phyloP scores from a whole-genome alignment of 1,284 basidiomycete genomes.

The Ganoderma sinense region DNA sequence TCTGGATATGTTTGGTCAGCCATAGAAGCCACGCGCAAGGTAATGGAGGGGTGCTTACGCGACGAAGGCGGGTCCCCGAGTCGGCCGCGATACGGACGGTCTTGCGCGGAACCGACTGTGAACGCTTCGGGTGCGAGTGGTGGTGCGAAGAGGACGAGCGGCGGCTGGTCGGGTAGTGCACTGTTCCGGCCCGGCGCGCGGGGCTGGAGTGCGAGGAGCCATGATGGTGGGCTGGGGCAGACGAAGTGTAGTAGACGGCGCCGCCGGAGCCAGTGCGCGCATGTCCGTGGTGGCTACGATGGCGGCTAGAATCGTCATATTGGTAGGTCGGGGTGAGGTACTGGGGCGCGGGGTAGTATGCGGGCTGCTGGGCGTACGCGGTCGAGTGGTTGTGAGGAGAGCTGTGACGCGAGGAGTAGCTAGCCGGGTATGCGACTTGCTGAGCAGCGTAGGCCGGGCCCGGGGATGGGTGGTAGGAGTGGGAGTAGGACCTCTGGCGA shows the following conservation, averaged over 20 bases:
- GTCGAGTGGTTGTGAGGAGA: conserved; percentile 26
- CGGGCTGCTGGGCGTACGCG: conserved; percentile 19
- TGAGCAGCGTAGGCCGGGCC: conserved; percentile 10
- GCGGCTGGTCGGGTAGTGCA: conserved; percentile 21
- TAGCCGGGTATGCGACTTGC: conserved; percentile 28
- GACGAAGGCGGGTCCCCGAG: conserved; percentile 18
- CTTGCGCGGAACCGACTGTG: conserved; percentile 31
- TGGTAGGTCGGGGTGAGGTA: conserved; percentile 31
- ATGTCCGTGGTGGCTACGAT: conserved; percentile 29
- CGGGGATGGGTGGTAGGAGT: conserved; percentile 22
- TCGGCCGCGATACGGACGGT: conserved; percentile 23
- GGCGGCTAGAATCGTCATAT: conserved; percentile 19
- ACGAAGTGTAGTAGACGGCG: conserved; percentile 23
- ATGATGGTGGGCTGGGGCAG: conserved; percentile 21
- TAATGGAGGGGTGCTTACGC: conserved; percentile 6
- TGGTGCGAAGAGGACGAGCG: conserved; percentile 14
- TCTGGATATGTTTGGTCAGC: conserved; percentile 18
- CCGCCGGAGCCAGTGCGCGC: conserved; percentile 25
- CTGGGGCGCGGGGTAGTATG: conserved; percentile 27
- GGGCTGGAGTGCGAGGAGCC: conserved; percentile 20
- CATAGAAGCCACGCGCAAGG: neutral
- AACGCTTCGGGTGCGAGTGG: conserved; percentile 24
- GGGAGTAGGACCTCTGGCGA: conserved; percentile 32
- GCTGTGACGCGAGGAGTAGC: conserved; percentile 18
- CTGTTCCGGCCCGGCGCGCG: neutral